Evolutionary conservation across 108 stramenopile species (phyloP).

Genomic region (Conticribra weissflogii): DNA sequence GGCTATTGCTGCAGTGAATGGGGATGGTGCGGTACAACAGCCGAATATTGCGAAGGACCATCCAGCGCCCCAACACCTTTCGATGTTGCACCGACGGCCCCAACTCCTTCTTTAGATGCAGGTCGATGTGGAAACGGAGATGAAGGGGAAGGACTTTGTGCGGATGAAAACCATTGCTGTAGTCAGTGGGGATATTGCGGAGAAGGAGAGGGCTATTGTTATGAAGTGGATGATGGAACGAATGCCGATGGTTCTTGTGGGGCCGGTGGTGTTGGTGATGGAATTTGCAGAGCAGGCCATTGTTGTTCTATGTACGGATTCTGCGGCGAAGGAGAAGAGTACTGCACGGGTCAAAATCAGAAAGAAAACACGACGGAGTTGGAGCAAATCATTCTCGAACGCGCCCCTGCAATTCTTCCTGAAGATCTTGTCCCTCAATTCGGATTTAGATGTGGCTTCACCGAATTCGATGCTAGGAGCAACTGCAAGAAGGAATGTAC

Average conservation of each 20-base stretch:
- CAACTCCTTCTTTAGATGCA: constrained; percentile 36
- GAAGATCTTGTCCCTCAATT: constrained; percentile 27
- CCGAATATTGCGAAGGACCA: constrained; percentile 39
- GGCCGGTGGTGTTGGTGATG: constrained; percentile 35
- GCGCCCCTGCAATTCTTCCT: constrained; percentile 20
- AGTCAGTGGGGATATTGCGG: constrained; percentile 42
- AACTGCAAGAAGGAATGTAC: constrained; percentile 45
- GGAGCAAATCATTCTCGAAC: constrained; percentile 14
- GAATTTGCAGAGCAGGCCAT: constrained; percentile 8
- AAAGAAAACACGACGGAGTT: constrained; percentile 6
- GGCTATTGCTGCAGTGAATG: constrained; percentile 43
- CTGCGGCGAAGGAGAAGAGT: constrained; percentile 18
- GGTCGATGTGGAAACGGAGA: constrained; percentile 39
- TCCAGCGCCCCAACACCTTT: constrained; percentile 28
- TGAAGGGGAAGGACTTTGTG: constrained; percentile 37
- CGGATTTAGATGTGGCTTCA: constrained; percentile 42
- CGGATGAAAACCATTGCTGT: constrained; percentile 38
- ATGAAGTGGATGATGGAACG: constrained; percentile 14
- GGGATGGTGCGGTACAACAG: constrained; percentile 35
- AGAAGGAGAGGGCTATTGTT: constrained; percentile 45
- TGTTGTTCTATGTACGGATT: constrained; percentile 18
- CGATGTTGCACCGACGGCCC: constrained; percentile 17
- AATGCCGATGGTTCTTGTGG: constrained; percentile 33
- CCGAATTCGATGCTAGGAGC: constrained; percentile 47
- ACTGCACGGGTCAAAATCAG: constrained; percentile 31